Evolutionary conservation across 2,329 filamentous ascomycete species (phyloP), one percentile per base, ranked within the genome.

Genomic region (Colletotrichum sublineola): DNA sequence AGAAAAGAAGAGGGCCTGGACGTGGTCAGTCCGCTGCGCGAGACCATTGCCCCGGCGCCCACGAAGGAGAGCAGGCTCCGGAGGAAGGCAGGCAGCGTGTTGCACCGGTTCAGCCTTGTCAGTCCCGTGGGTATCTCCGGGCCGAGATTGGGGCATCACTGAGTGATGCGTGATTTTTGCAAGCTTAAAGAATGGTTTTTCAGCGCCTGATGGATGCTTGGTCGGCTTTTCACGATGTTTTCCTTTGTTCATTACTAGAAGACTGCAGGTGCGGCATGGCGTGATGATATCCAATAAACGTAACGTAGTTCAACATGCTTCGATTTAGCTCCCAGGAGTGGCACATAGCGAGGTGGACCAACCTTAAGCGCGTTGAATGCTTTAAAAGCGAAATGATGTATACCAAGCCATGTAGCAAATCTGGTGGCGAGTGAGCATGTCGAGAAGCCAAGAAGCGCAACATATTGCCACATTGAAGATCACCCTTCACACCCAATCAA

Each of bases 21-120:
- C 24, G 29, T 74, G 2, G 73, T 76, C 5, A 75, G 74, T 24
- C 75, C 76, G 9, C 38, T 77, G 52, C 75, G 71, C 44, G 73
- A 60, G 6, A 50, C 31, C 38, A 40, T 36, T 3, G 52, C 20
- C 2, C 46, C 55, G 14, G 62, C 57, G 6, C 31, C 60, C 31
- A 55, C 14, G 12, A 61, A 20, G 38, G 65, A 61, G 31, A 60
- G 36, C 24, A 62, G 46, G 29, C 70, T 74, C 2, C 65, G 67
- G 36, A 73, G 68, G 50, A 75, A 73, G 63, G 67, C 73, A 3
- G 71, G 64, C 50, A 74, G 67, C 40, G 58, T 75, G 33, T 53
- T 75, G 36, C 57, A 62, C 38, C 68, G 63, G 64, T 72, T 74
- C 24, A 67, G 69, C 5, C 56, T 71, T 9, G 64, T 68, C 15